Conservation (phyloP, 2,329 filamentous ascomycete genomes). For the Botrytis hyacinthi region DNA sequence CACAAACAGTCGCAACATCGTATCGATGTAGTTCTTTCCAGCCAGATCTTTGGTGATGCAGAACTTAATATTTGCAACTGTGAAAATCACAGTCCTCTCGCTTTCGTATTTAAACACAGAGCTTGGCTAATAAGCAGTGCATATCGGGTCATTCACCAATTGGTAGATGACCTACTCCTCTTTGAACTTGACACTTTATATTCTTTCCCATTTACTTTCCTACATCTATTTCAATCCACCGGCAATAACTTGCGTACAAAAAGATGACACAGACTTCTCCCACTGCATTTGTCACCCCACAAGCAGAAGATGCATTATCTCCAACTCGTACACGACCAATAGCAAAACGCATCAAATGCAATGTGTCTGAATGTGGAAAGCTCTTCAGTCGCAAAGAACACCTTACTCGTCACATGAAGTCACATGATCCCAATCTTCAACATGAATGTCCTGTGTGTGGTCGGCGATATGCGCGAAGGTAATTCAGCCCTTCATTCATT, state of each 20-base stretch:
- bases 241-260: neutral
- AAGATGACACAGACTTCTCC: slow-evolving; percentile 12
- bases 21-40: neutral
- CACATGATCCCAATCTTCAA: slow-evolving; percentile 26
- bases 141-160: neutral
- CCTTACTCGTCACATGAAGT: slow-evolving; percentile 31
- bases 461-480: slow-evolving; percentile 32
- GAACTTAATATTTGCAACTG: neutral
- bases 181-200: neutral
- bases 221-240: slow-evolving; percentile 8
- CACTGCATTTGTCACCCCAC: neutral
- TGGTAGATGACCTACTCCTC: neutral
- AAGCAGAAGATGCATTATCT: neutral
- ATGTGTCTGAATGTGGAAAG: slow-evolving; percentile 28
- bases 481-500: neutral
- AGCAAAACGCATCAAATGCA: slow-evolving; percentile 22
- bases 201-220: neutral
- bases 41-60: neutral
- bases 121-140: slow-evolving; percentile 2
- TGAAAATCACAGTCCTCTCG: neutral
- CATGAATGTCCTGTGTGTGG: slow-evolving; percentile 29
- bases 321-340: neutral
- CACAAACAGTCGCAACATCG: neutral
- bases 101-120: neutral
- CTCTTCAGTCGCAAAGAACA: slow-evolving; percentile 34